Evolutionary conservation across 2,329 filamentous ascomycete genomes (phyloP).

Genomic region (Trichothecium sympodiale): DNA sequence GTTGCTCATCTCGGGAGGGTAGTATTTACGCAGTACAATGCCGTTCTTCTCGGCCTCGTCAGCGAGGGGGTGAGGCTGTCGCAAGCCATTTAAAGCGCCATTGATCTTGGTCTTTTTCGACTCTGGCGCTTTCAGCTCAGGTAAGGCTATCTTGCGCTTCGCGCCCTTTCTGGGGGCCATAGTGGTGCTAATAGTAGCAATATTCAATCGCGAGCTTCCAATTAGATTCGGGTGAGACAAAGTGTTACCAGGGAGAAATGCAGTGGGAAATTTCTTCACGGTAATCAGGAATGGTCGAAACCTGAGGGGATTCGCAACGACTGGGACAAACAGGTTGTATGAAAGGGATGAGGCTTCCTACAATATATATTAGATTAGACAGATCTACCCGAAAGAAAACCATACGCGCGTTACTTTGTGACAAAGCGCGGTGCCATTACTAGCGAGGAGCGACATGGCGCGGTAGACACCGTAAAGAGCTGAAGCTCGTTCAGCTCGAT

Average conservation of each 20-base stretch:
- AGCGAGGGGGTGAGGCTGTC: conserved; percentile 34
- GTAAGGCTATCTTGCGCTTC: conserved; percentile 16
- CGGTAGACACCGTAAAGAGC: conserved; percentile 13
- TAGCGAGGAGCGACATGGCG: background rate
- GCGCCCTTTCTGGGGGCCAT: conserved; percentile 14
- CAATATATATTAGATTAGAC: too few relatives aligned
- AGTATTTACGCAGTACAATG: conserved; percentile 64
- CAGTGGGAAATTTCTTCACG: too few relatives aligned
- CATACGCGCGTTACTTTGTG: too few relatives aligned
- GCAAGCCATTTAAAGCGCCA: conserved; percentile 21
- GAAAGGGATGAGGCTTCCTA: too few relatives aligned
- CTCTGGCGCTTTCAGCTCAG: conserved; percentile 12
- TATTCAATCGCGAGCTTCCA: background rate
- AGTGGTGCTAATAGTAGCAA: conserved; percentile 8
- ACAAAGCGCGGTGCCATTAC: too few relatives aligned
- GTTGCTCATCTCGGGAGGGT: conserved; percentile 79
- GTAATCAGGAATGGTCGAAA: too few relatives aligned
- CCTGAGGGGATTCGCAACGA: too few relatives aligned
- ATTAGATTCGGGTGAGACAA: too few relatives aligned
- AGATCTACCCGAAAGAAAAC: too few relatives aligned
- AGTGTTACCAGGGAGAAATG: too few relatives aligned
- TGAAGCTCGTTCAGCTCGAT: conserved; percentile 13
- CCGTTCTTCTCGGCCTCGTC: conserved; percentile 40
- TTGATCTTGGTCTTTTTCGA: conserved; percentile 22
- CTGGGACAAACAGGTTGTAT: too few relatives aligned